Base-by-base conservation (phyloP, 2,329 filamentous ascomycete genomes). In the Elsinoe perseae region DNA sequence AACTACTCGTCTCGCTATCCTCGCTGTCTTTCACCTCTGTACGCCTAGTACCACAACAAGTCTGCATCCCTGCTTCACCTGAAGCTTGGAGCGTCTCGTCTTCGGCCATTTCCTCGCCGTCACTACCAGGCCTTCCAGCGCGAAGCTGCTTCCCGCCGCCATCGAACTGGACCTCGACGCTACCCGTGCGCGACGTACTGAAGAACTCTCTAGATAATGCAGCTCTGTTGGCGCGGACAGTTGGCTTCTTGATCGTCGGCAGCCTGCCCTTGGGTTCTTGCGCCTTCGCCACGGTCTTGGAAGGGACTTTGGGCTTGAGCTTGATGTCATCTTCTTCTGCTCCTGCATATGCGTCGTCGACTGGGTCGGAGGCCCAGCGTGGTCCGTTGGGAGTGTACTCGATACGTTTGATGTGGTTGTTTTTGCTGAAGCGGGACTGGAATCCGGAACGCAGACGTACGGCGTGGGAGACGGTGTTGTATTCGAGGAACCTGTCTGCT, bases 401-500 rank as follows among this genome's bases (percentile, higher is more conserved):
- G 32, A 66, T 59, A 18, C 56, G 57, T 42, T 36, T 52, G 28
- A 54, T 53, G 16, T 54, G 40, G 56, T 60, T 56, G 14, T 40
- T 32, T 36, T 25, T 50, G 18, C 12, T 16, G 30, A 52, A 52
- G 32, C 48, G 48, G 28, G 16, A 34, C 10, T 52, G 48, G 30
- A 52, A 52, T 6, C 38, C 10, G 59, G 63, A 18, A 59, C 58
- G 34, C 6, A 64, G 50, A 4, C 50, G 28, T 9, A 65, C 32
- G 32, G 58, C 46, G 14, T 59, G 54, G 20, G 57, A 61, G 9
- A 40, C 50, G 10, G 44, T 44, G 54, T 65, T 64, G 54, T 56
- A 64, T 23, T 62, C 61, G 30, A 66, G 12, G 42, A 64, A 40
- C 59, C 64, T 2, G 61, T 60, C 56, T 56, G 28, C 57, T 59